Evolutionary conservation across 495 filamentous ascomycete species (phyloP), one percentile per base, ranked within the genome.

Genomic region (Aspergillus cavernicola): DNA sequence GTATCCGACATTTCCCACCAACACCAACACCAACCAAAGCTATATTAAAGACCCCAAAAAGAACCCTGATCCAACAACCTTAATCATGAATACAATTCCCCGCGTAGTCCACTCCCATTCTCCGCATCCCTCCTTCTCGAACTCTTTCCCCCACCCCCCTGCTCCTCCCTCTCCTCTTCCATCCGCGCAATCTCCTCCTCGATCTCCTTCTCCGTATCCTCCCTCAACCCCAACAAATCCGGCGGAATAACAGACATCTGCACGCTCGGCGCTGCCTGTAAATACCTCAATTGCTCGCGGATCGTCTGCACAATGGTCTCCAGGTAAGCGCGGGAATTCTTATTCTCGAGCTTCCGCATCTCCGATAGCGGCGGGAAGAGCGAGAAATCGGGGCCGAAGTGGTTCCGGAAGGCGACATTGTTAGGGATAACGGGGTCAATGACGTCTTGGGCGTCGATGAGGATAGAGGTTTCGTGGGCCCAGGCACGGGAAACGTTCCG

Each of bases 401-500:
- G 88, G 55, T 86, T 83, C 55, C 88, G 78, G 77, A 89, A 91
- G 6, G 87, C 83, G 23, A 87, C 83, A 44, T 86, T 80, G 28
- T 79, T 64, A 5, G 89, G 90, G 52, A 95, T 84, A 29, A 79
- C 82, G 6, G 84, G 79, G 58, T 90, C 82, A 62, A 97, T 82
- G 44, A 73, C 70, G 37, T 82, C 65, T 50, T 87, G 80, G 33
- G 87, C 85, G 35, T 83, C 89, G 62, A 95, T 84, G 50, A 90
- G 89, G 59, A 98, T 85, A 53, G 87, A 85, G 16, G 93, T 98
- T 73, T 98, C 93, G 71, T 95, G 90, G 32, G 92, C 88, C 93
- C 93, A 98, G 40, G 90, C 87, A 43, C 95, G 86, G 11, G 92
- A 93, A 20, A 98, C 93, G 61, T 98, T 98, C 40, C 92, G 83